phyloP scores from a whole-genome alignment of 768 basidiomycete genomes.

The Dacryopinax primogenitus region DNA sequence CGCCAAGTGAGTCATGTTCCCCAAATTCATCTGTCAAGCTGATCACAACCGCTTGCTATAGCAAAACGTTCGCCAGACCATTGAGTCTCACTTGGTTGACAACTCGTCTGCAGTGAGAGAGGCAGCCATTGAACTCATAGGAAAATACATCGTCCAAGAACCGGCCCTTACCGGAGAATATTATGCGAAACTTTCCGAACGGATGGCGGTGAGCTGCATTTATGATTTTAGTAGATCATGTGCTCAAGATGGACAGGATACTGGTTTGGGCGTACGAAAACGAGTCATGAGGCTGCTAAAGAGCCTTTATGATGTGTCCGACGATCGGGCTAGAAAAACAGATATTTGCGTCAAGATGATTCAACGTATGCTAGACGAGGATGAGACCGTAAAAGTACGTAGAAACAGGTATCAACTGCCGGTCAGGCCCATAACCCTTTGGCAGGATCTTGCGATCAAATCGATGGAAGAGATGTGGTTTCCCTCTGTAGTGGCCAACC shows the following conservation, averaged over 20 bases:
- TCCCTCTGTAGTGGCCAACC: conserved; percentile 13
- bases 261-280: conserved; percentile 85
- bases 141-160: conserved; percentile 88
- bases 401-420: neutral
- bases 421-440: conserved; percentile 7
- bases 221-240: neutral
- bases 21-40: neutral
- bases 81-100: conserved; percentile 83
- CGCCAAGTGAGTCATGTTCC: conserved; percentile 41
- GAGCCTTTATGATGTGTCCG: conserved; percentile 57
- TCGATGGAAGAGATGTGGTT: conserved; percentile 91
- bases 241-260: conserved; percentile 46
- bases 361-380: conserved; percentile 77
- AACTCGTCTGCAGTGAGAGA: conserved; percentile 91
- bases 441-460: conserved; percentile 69
- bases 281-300: conserved; percentile 91
- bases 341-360: conserved; percentile 78
- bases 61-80: conserved; percentile 68
- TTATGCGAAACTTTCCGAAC: conserved; percentile 73
- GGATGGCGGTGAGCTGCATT: conserved; percentile 59
- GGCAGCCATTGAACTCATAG: conserved; percentile 90
- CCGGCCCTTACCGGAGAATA: conserved; percentile 83
- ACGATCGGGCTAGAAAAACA: conserved; percentile 45
- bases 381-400: conserved; percentile 70
- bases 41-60: conserved; percentile 24